phyloP scores from a whole-genome alignment of 1,284 basidiomycete genomes.

The Uromyces viciae-fabae region DNA sequence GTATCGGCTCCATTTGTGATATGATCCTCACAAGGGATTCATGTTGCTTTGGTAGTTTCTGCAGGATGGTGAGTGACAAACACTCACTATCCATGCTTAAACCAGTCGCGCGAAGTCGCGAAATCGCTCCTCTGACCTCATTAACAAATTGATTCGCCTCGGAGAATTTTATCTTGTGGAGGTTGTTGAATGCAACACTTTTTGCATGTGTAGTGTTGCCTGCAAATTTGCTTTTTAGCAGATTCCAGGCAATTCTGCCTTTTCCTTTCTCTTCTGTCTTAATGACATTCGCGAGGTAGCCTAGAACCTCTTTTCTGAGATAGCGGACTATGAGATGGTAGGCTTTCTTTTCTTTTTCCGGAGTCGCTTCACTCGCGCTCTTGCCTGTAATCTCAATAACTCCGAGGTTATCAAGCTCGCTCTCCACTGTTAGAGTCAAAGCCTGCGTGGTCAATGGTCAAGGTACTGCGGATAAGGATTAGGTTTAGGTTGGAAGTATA shows the following conservation, averaged over 20 bases:
- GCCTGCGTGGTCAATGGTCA: no score
- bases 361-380: not conserved
- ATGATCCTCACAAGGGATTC: conserved; percentile 1
- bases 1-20: conserved; percentile 13
- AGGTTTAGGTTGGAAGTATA: no score
- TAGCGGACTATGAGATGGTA: conserved; percentile 14
- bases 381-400: not conserved
- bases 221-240: conserved; percentile 23
- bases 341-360: conserved; percentile 3
- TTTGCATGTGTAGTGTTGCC: conserved; percentile 12
- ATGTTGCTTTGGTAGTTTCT: not conserved
- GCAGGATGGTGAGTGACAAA: not conserved
- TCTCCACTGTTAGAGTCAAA: no score
- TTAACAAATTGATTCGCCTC: not conserved
- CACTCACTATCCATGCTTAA: conserved; percentile 6
- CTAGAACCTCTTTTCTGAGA: not conserved
- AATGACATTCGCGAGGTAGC: conserved; percentile 1
- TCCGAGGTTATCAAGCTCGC: conserved; percentile 2
- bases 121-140: not conserved
- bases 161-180: not conserved
- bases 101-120: conserved; percentile 1
- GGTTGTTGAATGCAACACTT: conserved; percentile 5
- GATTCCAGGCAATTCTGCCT: not conserved
- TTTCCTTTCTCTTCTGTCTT: conserved; percentile 10
- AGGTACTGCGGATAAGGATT: no score